These are phyloP conservation scores for Epichloe sibirici DNA, from an alignment of 2,329 filamentous ascomycete genomes.

Conservation along the genomic window DNA sequence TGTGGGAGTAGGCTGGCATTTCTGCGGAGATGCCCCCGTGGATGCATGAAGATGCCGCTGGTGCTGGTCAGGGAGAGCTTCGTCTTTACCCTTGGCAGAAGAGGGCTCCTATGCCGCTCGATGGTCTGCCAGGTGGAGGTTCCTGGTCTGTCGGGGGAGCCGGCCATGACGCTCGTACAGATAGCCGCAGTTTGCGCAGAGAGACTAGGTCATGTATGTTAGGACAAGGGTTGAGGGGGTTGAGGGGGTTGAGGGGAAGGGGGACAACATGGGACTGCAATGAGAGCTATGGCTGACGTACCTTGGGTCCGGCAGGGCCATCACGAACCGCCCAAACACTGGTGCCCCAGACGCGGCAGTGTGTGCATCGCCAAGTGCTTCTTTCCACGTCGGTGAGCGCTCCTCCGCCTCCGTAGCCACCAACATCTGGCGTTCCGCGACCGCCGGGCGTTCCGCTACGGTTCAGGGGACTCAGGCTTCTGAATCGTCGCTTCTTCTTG, in stretches of 20 bases:
- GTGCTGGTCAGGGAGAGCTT: slow-evolving; percentile 5
- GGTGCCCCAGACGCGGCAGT: slow-evolving; percentile 79
- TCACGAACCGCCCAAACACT: slow-evolving; percentile 93
- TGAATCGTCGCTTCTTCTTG: slow-evolving; percentile 90
- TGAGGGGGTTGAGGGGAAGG: too few species aligned
- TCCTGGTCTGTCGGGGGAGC: slow-evolving; percentile 45
- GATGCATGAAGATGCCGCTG: not conserved
- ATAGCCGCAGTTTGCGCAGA: slow-evolving; percentile 89
- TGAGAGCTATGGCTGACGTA: slow-evolving; percentile 22
- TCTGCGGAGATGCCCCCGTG: slow-evolving; percentile 4
- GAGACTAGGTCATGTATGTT: slow-evolving; percentile 40
- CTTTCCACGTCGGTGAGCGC: slow-evolving; percentile 67
- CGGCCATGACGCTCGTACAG: slow-evolving; percentile 79
- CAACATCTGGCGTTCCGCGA: slow-evolving; percentile 70
- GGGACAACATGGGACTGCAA: too few species aligned
- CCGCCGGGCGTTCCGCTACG: slow-evolving; percentile 50
- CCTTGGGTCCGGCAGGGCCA: slow-evolving; percentile 72
- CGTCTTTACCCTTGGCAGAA: slow-evolving; percentile 11
- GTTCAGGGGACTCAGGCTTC: slow-evolving; percentile 73
- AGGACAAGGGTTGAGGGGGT: too few species aligned
- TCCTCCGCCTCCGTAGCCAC: slow-evolving; percentile 58
- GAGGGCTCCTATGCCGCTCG: slow-evolving; percentile 15
- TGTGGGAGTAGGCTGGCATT: not conserved
- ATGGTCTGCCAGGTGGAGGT: slow-evolving; percentile 21
- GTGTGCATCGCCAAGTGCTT: slow-evolving; percentile 71